phyloP scores from a whole-genome alignment of 2,329 filamentous ascomycete genomes.

The Xylaria sp. region DNA sequence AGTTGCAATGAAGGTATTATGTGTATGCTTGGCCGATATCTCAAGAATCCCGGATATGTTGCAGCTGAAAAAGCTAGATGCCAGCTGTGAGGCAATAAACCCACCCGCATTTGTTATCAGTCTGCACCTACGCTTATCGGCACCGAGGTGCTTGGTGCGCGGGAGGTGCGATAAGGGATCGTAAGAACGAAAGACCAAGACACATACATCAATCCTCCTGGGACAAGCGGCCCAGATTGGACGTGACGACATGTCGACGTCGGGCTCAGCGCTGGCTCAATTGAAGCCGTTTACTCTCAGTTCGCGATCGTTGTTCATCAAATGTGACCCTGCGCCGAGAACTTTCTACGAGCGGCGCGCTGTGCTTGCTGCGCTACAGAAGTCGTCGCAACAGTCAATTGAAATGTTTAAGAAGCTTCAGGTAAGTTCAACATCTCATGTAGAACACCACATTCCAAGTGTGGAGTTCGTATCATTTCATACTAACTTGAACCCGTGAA shows the following conservation, averaged over 20 bases:
- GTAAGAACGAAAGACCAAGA: not conserved
- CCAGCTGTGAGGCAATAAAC: not conserved
- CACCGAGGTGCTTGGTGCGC: too few relatives aligned
- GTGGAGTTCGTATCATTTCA: not conserved
- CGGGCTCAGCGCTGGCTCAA: constrained; percentile 45
- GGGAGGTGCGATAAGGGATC: constrained; percentile 10
- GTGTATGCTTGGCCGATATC: not conserved
- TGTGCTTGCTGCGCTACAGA: constrained; percentile 62
- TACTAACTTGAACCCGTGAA: not conserved
- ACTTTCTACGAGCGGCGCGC: constrained; percentile 66
- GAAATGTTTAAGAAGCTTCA: constrained; percentile 64
- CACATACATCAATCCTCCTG: not conserved
- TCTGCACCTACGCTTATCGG: too few relatives aligned
- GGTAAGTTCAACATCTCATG: constrained; percentile 42
- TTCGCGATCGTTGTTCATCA: constrained; percentile 57
- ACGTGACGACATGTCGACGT: constrained; percentile 39
- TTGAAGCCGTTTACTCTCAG: constrained; percentile 45
- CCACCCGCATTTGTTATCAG: not conserved
- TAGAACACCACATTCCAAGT: not conserved
- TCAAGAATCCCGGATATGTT: not conserved
- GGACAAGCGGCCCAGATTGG: constrained; percentile 6
- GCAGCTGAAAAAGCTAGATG: not conserved
- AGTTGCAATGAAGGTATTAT: too few relatives aligned
- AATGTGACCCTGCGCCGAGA: constrained; percentile 63
- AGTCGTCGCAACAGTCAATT: constrained; percentile 50